Base-by-base conservation (phyloP, 148 eudicot genomes). In the Persicaria tinctoria region DNA sequence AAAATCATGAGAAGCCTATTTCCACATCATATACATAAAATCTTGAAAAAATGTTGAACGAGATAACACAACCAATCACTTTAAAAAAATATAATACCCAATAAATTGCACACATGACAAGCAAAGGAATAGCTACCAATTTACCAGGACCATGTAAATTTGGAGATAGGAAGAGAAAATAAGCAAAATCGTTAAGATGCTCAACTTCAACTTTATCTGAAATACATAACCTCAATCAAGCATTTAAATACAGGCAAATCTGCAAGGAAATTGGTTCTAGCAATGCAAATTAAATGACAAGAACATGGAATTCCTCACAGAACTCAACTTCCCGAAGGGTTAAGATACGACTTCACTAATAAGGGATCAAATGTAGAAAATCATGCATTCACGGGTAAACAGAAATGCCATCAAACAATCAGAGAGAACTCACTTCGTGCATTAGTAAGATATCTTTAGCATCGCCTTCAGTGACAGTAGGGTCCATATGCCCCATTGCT, bases 401-500 rank as follows among this genome's bases (percentile, higher is more conserved):
- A 18, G 63, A 50, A 60, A 47, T 38, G 41, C 8, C 64, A 75
- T n/a, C 23, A 17, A 23, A 12, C 8, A 46, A 46, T 20, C 17
- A 46, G 8, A 66, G 8, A 66, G 54, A 80, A 79, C 84, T 76
- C 55, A 93, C 98, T 84, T 88, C 83, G 77, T 89, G 83, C 98
- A 94, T 94, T 54, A 94, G 78, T 74, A 87, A 77, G 53, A 90
- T 79, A 79, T 91, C 98, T 83, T 88, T 91, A 59, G 81, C 74
- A 54, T 86, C 87, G 75, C 82, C 84, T 57, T 51, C 87, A 55
- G 93, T 86, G 59, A 49, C 87, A 48, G 92, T 85, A 74, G 86
- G 85, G 63, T 83, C 81, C 48, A 54, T 70, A 80, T 88, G 93
- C 27, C 98, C 97, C 89, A 87, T 87, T 73, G 90, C 81, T 86